Base-by-base conservation (phyloP, 177 flowering plant species). In the Vitis hybrid region DNA sequence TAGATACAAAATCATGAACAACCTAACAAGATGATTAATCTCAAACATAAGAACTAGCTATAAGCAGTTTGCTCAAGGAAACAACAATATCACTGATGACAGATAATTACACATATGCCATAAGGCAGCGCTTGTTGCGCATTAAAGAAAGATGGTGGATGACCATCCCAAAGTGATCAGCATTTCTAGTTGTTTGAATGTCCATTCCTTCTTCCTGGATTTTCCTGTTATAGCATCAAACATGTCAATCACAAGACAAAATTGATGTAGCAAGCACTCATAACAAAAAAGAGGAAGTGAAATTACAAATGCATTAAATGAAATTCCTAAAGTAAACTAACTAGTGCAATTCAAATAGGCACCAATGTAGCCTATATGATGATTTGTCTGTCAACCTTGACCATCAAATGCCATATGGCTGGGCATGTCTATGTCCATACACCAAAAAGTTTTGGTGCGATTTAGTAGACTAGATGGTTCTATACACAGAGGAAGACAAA, bases 71-170 rank as follows among this genome's bases (percentile, higher is more conserved):
- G 15, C 57, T 57, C 19, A 18, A 51, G 60, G 51, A 46, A 62
- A 58, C 11, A 49, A 68, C n/a, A 55, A 12, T 18, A 55, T 11
- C 52, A 11, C 13, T 9, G 40, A 18, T 2, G 57, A 71, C n/a
- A 50, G 30, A 60, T 35, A 69, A 70, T 84, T 83, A 91, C 97
- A 85, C 73, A 70, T 93, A 95, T 19, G 99, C 92, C 97, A 89
- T 87, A 49, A 95, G 83, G 77, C 97, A 95, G 62, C 98, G 95
- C 75, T 95, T 95, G 73, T 91, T 93, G 65, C 95, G 89, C 61
- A 80, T 75, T 73, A 93, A 71, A 66, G 99, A 84, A 58, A 91
- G 91, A 77, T 95, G 99, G 74, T 93, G 94, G 65, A 87, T 83
- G 40, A 90, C 89, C 55, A 91, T 90, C 56, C 99, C 99, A 82